Base-by-base conservation (phyloP, 257 asterid species). In the Oldenlandia corymbosa region DNA sequence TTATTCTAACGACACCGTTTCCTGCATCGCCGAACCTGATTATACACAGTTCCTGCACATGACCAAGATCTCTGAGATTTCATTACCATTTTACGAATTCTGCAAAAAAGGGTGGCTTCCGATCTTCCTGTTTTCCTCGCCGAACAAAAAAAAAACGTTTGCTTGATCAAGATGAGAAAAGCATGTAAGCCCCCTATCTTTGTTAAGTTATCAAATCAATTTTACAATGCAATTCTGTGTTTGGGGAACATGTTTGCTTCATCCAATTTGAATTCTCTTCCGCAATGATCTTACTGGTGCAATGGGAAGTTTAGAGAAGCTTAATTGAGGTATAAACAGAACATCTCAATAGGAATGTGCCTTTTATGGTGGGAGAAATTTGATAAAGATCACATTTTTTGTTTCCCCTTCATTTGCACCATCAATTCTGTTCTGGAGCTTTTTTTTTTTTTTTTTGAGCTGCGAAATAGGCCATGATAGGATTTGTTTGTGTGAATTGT, bases 1-100 rank as follows among this genome's bases (percentile, higher is more conserved):
- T n/a, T 17, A 0, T 1, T 0, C 8, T n/a, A 63, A n/a, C 68
- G 68, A 47, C 68, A 11, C 11, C 67, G 67, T 62, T 62, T 46
- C 20, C 7, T 20, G 9, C 14, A 26, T 43, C n/a, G 0, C 60
- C 31, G 24, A 54, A 6, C 42, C 24, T 17, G 50, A 45, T 45
- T 45, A 21, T 49, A 9, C 30, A n/a, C n/a, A n/a, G n/a, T n/a
- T n/a, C n/a, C 26, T 5, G 59, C 16, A 16, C 39, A 27, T 26
- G 37, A 54, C 30, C 56, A 12, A 30, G 18, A 13, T 7, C 26
- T 18, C 53, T 23, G 2, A 11, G 13, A 14, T 28, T 13, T 7
- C 28, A 34, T 28, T 30, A 57, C 10, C n/a, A 32, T 57, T 57
- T 57, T 46, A 6, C 43, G 27, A 62, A 27, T 10, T n/a, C 31